Base-by-base conservation (phyloP, 2,329 filamentous ascomycete genomes). In the Neonectria coccinea region DNA sequence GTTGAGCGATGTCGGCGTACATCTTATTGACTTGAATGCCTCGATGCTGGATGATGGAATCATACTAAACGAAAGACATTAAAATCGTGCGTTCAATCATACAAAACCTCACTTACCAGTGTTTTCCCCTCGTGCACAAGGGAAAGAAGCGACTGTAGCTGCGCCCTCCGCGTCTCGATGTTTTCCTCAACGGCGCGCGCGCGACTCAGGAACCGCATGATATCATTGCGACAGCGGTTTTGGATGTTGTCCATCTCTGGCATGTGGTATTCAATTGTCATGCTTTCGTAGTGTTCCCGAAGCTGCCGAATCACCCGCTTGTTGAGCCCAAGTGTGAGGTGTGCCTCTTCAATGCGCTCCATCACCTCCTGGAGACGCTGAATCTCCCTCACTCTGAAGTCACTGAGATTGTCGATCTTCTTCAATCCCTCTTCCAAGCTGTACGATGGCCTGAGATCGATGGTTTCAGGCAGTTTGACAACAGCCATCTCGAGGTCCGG, bases 321-420 rank as follows among this genome's bases (percentile, higher is more conserved):
- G n/a, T 70, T 70, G 5, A 70, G 62, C 3, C 64, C 59, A 1
- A 70, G 52, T 10, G 66, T 59, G 1, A 70, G 51, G 8, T 61
- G 62, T 1, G 59, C 59, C 14, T 66, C 67, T 0, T 70, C 67
- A 0, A 70, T 62, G 4, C 47, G 56, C 8, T 70, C 67, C 0
- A 67, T 47, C 5, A 47, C 53, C 1, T 33, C 41, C 2, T 70
- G 68, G 0, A 70, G 47, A 1, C 16, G 20, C 6, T 70, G 67
- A 0, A 70, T 7, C 5, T 70, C 65, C 0, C 55, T 25, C 0
- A 70, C 61, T 0, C 56, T 27, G 6, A 70, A 70, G 0, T 42
- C 18, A 1, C 64, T 39, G 59, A 56, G 9, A 11, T 29, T 12
- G 2, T 51, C 25, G 1, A 67, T 52, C 11, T 39, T 56, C 20